Evolutionary conservation across 208 protist genomes (phyloP).

Genomic region (Leishmania braziliensis): DNA sequence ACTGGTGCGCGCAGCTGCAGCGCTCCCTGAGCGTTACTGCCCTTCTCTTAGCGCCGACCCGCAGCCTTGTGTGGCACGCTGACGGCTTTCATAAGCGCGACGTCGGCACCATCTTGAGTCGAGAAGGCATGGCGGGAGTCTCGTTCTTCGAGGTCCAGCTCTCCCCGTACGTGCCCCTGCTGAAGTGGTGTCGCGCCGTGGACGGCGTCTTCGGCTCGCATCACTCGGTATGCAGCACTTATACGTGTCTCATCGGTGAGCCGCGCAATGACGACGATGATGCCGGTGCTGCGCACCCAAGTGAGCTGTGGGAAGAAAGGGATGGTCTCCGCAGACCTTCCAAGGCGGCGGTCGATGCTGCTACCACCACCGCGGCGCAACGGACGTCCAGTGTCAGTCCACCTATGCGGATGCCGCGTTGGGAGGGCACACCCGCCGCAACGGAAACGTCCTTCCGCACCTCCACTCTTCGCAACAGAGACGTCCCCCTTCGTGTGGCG

Average conservation of each 20-base stretch:
- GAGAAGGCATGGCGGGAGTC: not conserved
- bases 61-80: not conserved
- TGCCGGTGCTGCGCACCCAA: not conserved
- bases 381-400: not conserved
- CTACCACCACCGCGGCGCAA: no score
- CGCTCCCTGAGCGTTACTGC: constrained; percentile 49
- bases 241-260: constrained; percentile 9
- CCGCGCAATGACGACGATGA: not conserved
- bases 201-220: constrained; percentile 68
- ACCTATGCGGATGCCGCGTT: not conserved
- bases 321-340: not conserved
- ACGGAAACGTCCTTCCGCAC: not conserved
- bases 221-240: constrained; percentile 34
- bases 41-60: constrained; percentile 14
- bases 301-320: not conserved
- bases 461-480: not conserved
- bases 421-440: not conserved
- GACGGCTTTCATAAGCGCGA: not conserved
- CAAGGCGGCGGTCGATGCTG: not conserved
- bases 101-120: no score
- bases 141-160: constrained; percentile 36
- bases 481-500: constrained; percentile 36
- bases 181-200: constrained; percentile 51
- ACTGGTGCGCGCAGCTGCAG: constrained; percentile 71
- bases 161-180: constrained; percentile 43